These are phyloP conservation scores for Boletus insuetus DNA, from an alignment of 768 basidiomycete species.

Conservation along the genomic window DNA sequence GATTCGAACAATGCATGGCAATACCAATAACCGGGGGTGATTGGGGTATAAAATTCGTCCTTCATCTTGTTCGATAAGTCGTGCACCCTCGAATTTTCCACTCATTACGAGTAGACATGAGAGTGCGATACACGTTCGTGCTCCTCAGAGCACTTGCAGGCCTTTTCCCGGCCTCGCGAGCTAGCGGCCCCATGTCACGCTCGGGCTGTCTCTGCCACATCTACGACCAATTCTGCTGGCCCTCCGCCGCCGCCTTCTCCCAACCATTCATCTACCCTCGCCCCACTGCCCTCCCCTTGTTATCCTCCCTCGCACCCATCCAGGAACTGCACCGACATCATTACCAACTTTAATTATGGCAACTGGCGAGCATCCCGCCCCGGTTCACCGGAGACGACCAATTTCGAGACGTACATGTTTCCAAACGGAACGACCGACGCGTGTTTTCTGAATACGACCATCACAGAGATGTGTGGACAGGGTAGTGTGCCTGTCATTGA, in stretches of 20 bases:
- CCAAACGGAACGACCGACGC: conserved; percentile 45
- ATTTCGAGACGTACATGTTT: conserved; percentile 35
- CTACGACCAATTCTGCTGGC: conserved; percentile 41
- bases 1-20: too few relatives aligned
- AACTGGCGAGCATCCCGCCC: conserved; percentile 41
- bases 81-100: neutral
- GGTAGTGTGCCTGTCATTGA: conserved; percentile 20
- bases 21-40: neutral
- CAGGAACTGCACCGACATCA: conserved; percentile 38
- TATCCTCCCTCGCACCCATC: conserved; percentile 37
- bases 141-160: neutral
- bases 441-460: conserved; percentile 33
- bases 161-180: neutral
- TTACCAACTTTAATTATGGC: conserved; percentile 29
- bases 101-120: neutral
- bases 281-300: conserved; percentile 41
- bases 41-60: neutral
- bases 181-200: neutral
- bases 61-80: neutral
- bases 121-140: neutral
- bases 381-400: conserved; percentile 37
- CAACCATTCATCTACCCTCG: conserved; percentile 42
- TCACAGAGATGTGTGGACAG: conserved; percentile 18
- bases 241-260: conserved; percentile 38
- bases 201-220: conserved; percentile 35